phyloP scores from a whole-genome alignment of 768 basidiomycete species.

The Roridomyces roridus region DNA sequence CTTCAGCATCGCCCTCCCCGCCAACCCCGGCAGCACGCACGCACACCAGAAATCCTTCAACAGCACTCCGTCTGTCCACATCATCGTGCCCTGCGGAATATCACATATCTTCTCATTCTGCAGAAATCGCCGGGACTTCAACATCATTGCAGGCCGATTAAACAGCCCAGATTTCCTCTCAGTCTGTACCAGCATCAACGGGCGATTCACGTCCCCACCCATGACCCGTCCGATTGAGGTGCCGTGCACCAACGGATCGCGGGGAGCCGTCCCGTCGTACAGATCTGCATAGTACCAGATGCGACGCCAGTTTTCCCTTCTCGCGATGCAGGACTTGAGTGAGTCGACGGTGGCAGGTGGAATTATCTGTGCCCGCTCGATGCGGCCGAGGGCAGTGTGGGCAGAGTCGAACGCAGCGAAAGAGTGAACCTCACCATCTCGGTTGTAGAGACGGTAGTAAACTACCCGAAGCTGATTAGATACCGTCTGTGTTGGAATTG shows the following conservation, averaged over 20 bases:
- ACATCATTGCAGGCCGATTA: neutral
- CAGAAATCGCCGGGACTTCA: too few species aligned
- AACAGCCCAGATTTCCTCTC: neutral
- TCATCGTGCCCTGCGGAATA: too few species aligned
- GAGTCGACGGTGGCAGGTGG: neutral
- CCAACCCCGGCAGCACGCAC: too few species aligned
- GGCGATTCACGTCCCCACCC: neutral
- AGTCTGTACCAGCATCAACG: slow-evolving; percentile 1
- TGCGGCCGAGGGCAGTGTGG: neutral
- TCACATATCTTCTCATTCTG: too few species aligned
- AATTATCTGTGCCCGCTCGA: neutral
- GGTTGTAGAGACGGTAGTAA: slow-evolving; percentile 4
- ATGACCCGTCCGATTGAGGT: too few species aligned
- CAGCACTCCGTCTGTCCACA: too few species aligned
- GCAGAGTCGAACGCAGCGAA: neutral
- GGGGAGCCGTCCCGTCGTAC: neutral
- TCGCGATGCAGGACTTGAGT: neutral
- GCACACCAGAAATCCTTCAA: too few species aligned
- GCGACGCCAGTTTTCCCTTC: neutral
- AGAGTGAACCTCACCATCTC: neutral
- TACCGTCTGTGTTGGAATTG: too few species aligned
- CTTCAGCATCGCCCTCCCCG: too few species aligned
- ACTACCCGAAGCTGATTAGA: neutral
- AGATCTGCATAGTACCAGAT: neutral
- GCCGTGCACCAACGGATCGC: neutral